These are phyloP conservation scores for Medicago lupulina DNA, from an alignment of 306 rosid species.

Conservation along the genomic window DNA sequence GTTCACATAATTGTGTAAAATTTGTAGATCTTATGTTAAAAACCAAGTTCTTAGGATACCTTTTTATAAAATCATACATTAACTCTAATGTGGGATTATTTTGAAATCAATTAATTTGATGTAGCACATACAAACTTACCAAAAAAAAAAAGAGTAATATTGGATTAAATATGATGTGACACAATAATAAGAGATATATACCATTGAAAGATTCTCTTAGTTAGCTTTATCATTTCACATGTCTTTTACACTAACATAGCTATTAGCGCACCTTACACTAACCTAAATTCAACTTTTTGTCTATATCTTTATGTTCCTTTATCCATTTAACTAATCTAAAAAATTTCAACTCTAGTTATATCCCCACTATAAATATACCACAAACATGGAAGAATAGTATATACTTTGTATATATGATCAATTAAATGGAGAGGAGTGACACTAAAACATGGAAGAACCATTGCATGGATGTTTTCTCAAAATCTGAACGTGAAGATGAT, in stretches of 20 bases:
- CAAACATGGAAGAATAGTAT: not conserved
- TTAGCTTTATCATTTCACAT: not conserved
- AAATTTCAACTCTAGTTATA: not conserved
- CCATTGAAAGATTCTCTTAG: not conserved
- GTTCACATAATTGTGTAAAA: too few species aligned
- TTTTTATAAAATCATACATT: too few species aligned
- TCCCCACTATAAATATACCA: not conserved
- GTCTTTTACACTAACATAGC: not conserved
- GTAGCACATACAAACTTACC: too few species aligned
- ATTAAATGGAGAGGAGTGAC: constrained; percentile 43
- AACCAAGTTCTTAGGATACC: too few species aligned
- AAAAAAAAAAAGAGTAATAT: not conserved
- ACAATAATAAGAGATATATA: not conserved
- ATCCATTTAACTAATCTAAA: not conserved
- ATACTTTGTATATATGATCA: not conserved
- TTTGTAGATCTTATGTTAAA: too few species aligned
- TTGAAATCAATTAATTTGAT: too few species aligned
- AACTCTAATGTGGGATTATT: too few species aligned
- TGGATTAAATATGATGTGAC: not conserved
- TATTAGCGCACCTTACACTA: constrained; percentile 1
- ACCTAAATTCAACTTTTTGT: not conserved
- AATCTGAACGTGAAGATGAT: constrained; percentile 54
- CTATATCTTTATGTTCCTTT: not conserved
- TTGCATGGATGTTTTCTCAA: constrained; percentile 43
- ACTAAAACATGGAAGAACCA: constrained; percentile 34